Evolutionary conservation across 352 stramenopile species (phyloP), one percentile per base, ranked within the genome.

Genomic region (Peronospora destructor): DNA sequence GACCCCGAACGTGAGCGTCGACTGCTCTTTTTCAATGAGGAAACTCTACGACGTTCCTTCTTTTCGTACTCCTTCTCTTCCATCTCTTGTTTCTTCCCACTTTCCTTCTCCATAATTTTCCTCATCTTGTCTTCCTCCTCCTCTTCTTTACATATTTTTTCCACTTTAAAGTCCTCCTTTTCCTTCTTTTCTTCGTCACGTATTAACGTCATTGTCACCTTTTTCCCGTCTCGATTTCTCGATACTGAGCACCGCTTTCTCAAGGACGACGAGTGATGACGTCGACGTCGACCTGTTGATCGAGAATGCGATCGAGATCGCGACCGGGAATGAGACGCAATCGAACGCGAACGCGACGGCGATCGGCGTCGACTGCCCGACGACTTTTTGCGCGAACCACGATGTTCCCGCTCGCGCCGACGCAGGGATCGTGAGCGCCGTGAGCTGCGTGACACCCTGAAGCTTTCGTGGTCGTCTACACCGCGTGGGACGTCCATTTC

Each of bases 1-100:
- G 82, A 90, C 9, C 59, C 58, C 2, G 76, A 86, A 0, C 62
- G 53, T 16, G 76, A 87, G 7, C 66, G 73, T 4, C 73, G 74
- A 38, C 74, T 82, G 54, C 62, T 77, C 46, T 76, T 82, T 25
- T 51, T 69, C 8, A 62, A 59, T 6, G 44, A 52, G 23, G 48
- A 45, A 6, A 23, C 28, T 29, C 55, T 47, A 17, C 39, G 49
- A 0, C 55, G 53, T 0, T 59, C 40, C 3, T 57, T 33, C n/a
- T 59, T 53, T 23, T 55, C 42, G 13, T 65, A 39, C 23, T 70
- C 38, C 0, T 61, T 37, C 48, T 64, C 54, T 23, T 61, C 39
- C 6, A 11, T 2, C 7, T 14, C 30, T 34, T 38, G 14, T 58
- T 49, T 33, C 23, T 45, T 45, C 2, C 39, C 39, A 32, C 45